Conservation (phyloP, 2,329 filamentous ascomycete genomes). For the Talaromyces sp. region DNA sequence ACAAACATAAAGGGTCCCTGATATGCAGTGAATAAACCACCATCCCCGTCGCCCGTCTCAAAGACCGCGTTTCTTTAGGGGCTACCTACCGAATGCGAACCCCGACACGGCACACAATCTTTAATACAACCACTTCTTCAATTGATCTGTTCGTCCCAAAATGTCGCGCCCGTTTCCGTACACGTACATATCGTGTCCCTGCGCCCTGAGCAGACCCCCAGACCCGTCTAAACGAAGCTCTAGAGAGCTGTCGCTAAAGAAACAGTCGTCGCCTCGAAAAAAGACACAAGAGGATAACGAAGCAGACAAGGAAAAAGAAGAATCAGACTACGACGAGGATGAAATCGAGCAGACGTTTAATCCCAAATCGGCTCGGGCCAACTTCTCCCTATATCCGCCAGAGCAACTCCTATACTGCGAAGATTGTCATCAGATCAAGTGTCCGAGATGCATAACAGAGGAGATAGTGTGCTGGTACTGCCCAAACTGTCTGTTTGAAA, state of each 20-base stretch:
- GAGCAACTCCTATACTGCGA: slow-evolving; percentile 95
- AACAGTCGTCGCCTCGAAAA: slow-evolving; percentile 19
- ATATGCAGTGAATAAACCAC: neutral
- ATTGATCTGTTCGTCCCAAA: slow-evolving; percentile 4
- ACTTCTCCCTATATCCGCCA: slow-evolving; percentile 87
- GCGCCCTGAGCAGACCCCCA: slow-evolving; percentile 48
- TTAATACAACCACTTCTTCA: neutral
- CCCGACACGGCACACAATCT: neutral
- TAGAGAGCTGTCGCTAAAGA: slow-evolving; percentile 30
- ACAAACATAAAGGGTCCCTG: neutral
- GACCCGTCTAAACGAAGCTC: slow-evolving; percentile 34
- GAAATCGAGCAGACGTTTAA: slow-evolving; percentile 66
- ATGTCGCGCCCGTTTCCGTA: slow-evolving; percentile 60
- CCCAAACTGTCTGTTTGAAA: slow-evolving; percentile 91
- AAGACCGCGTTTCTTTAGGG: neutral
- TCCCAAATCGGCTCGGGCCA: slow-evolving; percentile 75
- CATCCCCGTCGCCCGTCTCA: neutral
- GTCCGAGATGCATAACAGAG: slow-evolving; percentile 83
- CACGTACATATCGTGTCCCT: slow-evolving; percentile 62
- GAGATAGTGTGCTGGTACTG: slow-evolving; percentile 96
- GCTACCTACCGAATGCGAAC: neutral
- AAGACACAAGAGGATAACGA: slow-evolving; percentile 12
- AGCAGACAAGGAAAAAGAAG: slow-evolving; percentile 28
- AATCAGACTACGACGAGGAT: slow-evolving; percentile 54
- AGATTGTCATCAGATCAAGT: slow-evolving; percentile 94